A percentile compares a stretch with the other conserved stretches of the same genome.
phyloP scores from a whole-genome alignment of 1,284 basidiomycete genomes.

The Xanthoconium separans region DNA sequence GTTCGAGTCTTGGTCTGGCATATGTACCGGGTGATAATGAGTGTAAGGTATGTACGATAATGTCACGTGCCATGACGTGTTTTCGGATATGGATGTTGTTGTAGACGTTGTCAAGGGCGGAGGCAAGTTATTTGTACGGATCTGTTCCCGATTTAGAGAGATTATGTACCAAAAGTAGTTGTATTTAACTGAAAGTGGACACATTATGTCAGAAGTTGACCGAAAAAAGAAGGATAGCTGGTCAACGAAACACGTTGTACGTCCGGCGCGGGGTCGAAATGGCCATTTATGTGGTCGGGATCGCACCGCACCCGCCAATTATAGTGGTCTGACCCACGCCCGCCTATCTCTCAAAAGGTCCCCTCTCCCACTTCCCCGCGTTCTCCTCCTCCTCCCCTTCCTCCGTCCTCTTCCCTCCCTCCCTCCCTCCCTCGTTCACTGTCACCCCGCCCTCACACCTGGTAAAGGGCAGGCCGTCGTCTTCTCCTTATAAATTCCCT shows the following conservation, averaged over 20 bases:
- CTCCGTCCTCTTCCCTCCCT: conserved; percentile 10
- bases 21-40: too few relatives aligned
- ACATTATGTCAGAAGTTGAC: conserved; percentile 22
- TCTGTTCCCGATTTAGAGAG: conserved; percentile 5
- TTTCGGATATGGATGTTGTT: conserved; percentile 17
- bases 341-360: conserved; percentile 38
- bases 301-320: conserved; percentile 44
- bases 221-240: conserved; percentile 23
- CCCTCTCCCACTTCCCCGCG: conserved; percentile 22
- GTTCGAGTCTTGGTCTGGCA: background rate
- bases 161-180: conserved; percentile 14
- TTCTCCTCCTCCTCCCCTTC: conserved; percentile 8
- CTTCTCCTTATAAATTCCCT: conserved; percentile 27
- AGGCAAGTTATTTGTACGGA: conserved; percentile 27
- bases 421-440: conserved; percentile 13
- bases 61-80: conserved; percentile 14
- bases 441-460: conserved; percentile 24
- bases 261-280: conserved; percentile 46
- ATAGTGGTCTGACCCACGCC: conserved; percentile 39
- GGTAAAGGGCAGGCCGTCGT: conserved; percentile 35
- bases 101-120: conserved; percentile 27
- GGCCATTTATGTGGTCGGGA: conserved; percentile 44
- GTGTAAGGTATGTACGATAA: too few relatives aligned
- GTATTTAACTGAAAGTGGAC: conserved; percentile 19
- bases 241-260: conserved; percentile 59